Conservation (phyloP, 306 rosid species). For the Malus domestica region DNA sequence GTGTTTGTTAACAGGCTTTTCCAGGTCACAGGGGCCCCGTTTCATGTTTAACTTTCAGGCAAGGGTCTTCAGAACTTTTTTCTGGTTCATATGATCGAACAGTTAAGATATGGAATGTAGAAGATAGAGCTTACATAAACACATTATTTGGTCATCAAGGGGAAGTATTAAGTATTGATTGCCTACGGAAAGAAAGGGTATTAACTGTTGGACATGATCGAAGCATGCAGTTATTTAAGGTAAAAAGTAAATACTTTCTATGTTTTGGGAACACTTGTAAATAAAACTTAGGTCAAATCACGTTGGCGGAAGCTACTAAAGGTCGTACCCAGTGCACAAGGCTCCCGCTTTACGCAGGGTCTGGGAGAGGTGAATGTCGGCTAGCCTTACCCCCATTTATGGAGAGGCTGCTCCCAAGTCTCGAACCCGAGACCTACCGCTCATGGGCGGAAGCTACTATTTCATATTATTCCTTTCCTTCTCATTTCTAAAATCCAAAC, state of each 20-base stretch:
- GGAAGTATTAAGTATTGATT: constrained; percentile 69
- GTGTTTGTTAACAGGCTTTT: constrained; percentile 63
- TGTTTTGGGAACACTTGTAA: background rate
- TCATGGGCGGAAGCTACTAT: background rate
- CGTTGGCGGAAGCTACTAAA: background rate
- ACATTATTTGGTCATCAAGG: constrained; percentile 93
- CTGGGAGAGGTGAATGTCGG: no score
- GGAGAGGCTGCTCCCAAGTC: no score
- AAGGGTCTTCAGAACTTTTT: constrained; percentile 86
- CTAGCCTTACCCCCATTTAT: no score
- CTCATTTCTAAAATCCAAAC: background rate
- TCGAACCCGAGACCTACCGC: no score
- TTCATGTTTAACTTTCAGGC: constrained; percentile 82
- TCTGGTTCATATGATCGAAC: constrained; percentile 95
- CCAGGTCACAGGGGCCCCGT: constrained; percentile 87
- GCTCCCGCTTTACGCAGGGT: no score
- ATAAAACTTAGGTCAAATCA: background rate
- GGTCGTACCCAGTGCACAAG: no score
- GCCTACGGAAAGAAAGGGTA: constrained; percentile 81
- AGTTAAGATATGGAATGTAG: constrained; percentile 93
- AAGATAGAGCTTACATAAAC: constrained; percentile 79
- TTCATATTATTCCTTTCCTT: background rate
- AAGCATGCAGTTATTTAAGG: constrained; percentile 87
- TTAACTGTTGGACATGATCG: constrained; percentile 86
- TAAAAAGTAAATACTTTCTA: constrained; percentile 10